phyloP scores from a whole-genome alignment of 768 basidiomycete species.

The Naganishia friedmannii region DNA sequence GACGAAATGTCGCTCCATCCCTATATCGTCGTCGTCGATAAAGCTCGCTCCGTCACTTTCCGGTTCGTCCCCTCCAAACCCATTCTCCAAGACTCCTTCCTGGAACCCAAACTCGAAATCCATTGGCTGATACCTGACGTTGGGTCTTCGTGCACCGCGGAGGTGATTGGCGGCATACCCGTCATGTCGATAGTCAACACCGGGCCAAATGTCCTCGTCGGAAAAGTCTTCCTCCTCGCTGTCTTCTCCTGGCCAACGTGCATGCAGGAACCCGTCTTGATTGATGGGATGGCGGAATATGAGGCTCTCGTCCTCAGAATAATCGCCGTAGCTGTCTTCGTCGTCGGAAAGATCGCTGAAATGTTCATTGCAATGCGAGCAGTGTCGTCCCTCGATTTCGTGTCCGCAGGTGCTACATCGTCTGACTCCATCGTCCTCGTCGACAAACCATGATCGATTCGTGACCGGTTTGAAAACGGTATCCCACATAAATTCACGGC shows the following conservation, averaged over 20 bases:
- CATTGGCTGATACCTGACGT: neutral
- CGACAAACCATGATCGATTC: conserved; percentile 23
- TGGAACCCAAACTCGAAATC: conserved; percentile 11
- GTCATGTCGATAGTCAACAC: neutral
- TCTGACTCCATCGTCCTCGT: conserved; percentile 22
- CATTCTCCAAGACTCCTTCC: neutral
- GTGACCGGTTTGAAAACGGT: conserved; percentile 17
- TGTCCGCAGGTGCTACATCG: conserved; percentile 26
- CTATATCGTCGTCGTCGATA: conserved; percentile 9
- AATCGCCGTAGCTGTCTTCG: neutral
- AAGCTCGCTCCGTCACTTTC: conserved; percentile 7
- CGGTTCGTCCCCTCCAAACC: neutral
- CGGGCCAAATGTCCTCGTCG: neutral
- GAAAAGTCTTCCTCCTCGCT: conserved; percentile 18
- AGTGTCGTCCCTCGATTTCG: conserved; percentile 26
- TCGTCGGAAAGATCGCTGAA: conserved; percentile 30
- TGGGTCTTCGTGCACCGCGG: neutral
- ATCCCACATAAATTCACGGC: conserved; percentile 25
- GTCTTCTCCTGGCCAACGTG: conserved; percentile 13
- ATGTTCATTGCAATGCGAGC: conserved; percentile 21
- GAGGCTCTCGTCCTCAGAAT: conserved; percentile 2
- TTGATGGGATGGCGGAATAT: neutral
- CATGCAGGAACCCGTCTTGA: neutral
- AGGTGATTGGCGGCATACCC: neutral
- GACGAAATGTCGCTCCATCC: conserved; percentile 8